Evolutionary conservation across 495 filamentous ascomycete species (phyloP), one percentile per base, ranked within the genome.

Genomic region (Hypoxylon cercidicola): DNA sequence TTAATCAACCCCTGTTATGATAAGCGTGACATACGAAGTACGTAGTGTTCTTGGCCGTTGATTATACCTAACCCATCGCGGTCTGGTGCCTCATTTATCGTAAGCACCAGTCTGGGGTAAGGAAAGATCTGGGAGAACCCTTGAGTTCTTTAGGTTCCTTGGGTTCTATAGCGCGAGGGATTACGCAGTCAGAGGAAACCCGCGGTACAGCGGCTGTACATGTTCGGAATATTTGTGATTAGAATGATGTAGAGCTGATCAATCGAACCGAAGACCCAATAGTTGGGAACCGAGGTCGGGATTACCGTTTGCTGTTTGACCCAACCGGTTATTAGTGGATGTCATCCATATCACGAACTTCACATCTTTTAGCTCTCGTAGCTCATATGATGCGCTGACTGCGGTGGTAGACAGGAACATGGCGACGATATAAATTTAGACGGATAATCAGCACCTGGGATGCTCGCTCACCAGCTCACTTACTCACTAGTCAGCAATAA

Each of bases 41-140:
- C 56, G 63, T 61, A 63, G 23, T 23, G 25, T 28, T 55, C 60
- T 68, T 68, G 65, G 60, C 55, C 47, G 13, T 68, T 39, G 60
- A 37, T 16, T 64, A 68, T 68, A 68, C 65, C 65, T 68, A 55
- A 68, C 65, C 65, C 65, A 68, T 64, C 65, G 40, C 44, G 64
- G 65, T 20, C 46, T 68, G 60, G 65, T 55, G 65, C 65, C 53
- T 55, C 65, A 63, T 68, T 50, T 41, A 68, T 64, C 55, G 65
- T 68, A 68, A 68, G 65, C 65, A 68, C 65, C 65, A 68, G 65
- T 68, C 65, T 68, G 65, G 65, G 65, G 65, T 68, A 68, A 68
- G 65, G 41, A 68, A 68, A 60, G 65, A 68, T 68, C 65, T 68
- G 60, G 60, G 34, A 43, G 34, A 41, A 43, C 39, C 44, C 51